phyloP scores from a whole-genome alignment of 495 filamentous ascomycete species.

The Hyaloscypha bicolor region DNA sequence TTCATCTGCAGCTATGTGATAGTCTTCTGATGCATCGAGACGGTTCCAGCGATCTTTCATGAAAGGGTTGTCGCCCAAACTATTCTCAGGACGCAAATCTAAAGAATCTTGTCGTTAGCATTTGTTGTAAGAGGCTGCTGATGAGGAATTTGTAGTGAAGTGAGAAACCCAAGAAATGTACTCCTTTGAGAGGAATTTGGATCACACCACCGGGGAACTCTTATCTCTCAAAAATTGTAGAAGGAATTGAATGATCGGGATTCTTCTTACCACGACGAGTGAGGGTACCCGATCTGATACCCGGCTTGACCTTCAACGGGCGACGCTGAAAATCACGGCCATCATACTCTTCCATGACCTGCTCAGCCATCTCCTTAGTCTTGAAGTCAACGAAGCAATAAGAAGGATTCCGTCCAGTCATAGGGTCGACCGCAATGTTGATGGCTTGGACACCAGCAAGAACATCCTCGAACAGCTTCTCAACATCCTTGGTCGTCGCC shows the following conservation, averaged over 20 bases:
- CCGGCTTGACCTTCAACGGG: slow-evolving; percentile 62
- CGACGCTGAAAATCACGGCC: slow-evolving; percentile 56
- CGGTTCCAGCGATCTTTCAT: slow-evolving; percentile 32
- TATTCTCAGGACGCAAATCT: not conserved
- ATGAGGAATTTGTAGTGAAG: too few relatives aligned
- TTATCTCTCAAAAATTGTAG: too few relatives aligned
- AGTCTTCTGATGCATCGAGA: slow-evolving; percentile 21
- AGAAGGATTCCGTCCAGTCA: slow-evolving; percentile 67
- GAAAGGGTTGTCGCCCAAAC: not conserved
- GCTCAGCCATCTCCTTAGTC: slow-evolving; percentile 56
- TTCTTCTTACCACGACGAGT: not conserved
- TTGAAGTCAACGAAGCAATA: slow-evolving; percentile 72
- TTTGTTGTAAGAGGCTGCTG: too few relatives aligned
- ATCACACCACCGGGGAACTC: too few relatives aligned
- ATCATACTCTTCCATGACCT: slow-evolving; percentile 56
- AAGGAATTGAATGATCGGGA: too few relatives aligned
- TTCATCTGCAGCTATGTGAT: slow-evolving; percentile 40
- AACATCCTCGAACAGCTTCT: slow-evolving; percentile 50
- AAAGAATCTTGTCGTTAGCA: not conserved
- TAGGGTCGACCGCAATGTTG: slow-evolving; percentile 68
- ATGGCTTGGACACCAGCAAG: slow-evolving; percentile 50
- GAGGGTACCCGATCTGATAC: slow-evolving; percentile 37
- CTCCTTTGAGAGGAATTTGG: too few relatives aligned
- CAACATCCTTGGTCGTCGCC: slow-evolving; percentile 62
- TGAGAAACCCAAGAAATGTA: too few relatives aligned